These are phyloP conservation scores for Brachypodium distachyon DNA, from an alignment of 202 grass and related monocot genomes.

Conservation along the genomic window DNA sequence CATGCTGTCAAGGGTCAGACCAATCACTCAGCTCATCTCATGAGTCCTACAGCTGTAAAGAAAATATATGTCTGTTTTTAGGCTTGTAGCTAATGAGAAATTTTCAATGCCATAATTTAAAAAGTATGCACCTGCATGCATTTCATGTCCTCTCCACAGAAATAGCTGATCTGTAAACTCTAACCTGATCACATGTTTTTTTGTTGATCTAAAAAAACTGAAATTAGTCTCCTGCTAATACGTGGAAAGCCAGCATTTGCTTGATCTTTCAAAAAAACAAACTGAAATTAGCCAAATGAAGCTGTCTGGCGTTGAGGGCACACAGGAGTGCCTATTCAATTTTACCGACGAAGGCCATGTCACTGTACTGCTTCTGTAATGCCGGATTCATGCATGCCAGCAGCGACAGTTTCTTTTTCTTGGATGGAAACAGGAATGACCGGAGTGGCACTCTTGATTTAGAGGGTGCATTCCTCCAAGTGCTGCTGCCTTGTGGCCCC, in stretches of 20 bases:
- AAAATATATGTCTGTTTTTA: background rate
- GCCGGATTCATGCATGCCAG: constrained; percentile 53
- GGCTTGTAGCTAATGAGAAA: background rate
- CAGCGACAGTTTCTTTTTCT: constrained; percentile 60
- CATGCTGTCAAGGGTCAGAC: background rate
- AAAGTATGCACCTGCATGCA: background rate
- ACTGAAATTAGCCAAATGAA: background rate
- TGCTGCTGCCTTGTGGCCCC: constrained; percentile 17
- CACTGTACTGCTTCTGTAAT: constrained; percentile 58
- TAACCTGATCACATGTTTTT: too few species aligned
- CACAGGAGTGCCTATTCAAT: constrained; percentile 18
- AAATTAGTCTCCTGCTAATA: too few species aligned
- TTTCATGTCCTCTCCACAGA: background rate
- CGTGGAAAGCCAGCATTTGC: too few species aligned
- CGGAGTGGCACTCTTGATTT: constrained; percentile 55
- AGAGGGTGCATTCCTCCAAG: constrained; percentile 26
- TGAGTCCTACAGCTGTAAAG: background rate
- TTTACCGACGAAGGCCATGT: constrained; percentile 36
- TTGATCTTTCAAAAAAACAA: too few species aligned
- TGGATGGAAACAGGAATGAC: constrained; percentile 68
- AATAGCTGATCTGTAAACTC: background rate
- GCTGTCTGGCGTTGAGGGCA: background rate
- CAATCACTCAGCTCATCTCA: background rate
- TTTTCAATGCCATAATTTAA: background rate
- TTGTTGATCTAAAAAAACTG: too few species aligned